Conservation (phyloP, 2,329 filamentous ascomycete species). For the Anisogramma anomala region DNA sequence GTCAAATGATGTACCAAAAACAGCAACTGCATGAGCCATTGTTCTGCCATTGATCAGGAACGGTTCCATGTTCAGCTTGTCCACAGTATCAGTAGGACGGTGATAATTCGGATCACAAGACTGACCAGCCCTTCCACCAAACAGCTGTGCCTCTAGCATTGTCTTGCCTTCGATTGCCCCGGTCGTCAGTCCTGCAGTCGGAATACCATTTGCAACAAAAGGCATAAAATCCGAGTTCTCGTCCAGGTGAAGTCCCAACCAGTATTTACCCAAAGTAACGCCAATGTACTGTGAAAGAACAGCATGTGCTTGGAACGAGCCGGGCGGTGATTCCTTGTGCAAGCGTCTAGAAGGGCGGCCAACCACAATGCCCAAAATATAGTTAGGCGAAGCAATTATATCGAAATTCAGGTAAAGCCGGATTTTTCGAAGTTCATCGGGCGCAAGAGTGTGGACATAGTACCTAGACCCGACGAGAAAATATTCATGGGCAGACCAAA, state of each 20-base stretch:
- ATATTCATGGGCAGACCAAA: constrained; percentile 35
- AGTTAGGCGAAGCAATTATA: constrained; percentile 27
- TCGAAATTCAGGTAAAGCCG: constrained; percentile 31
- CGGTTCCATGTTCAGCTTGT: background rate
- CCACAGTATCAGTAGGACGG: background rate
- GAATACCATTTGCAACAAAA: too few species aligned
- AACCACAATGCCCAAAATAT: constrained; percentile 1
- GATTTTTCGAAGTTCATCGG: constrained; percentile 23
- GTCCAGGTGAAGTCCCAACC: too few species aligned
- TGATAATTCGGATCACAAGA: constrained; percentile 2
- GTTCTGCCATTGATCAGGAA: constrained; percentile 4
- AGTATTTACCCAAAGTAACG: too few species aligned
- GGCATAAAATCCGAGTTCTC: too few species aligned
- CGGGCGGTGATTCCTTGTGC: background rate
- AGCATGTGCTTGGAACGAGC: too few species aligned
- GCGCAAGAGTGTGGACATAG: constrained; percentile 26
- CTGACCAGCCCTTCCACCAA: constrained; percentile 1
- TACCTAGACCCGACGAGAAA: constrained; percentile 26
- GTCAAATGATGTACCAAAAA: background rate
- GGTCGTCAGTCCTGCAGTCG: constrained; percentile 46
- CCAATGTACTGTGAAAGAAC: too few species aligned
- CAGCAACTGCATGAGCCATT: constrained; percentile 1
- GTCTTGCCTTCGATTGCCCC: constrained; percentile 29
- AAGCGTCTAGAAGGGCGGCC: too few species aligned
- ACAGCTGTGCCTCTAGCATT: background rate